Evolutionary conservation across 768 basidiomycete genomes (phyloP), one percentile per base, ranked within the genome.

Genomic region (Boletus rex-veris): DNA sequence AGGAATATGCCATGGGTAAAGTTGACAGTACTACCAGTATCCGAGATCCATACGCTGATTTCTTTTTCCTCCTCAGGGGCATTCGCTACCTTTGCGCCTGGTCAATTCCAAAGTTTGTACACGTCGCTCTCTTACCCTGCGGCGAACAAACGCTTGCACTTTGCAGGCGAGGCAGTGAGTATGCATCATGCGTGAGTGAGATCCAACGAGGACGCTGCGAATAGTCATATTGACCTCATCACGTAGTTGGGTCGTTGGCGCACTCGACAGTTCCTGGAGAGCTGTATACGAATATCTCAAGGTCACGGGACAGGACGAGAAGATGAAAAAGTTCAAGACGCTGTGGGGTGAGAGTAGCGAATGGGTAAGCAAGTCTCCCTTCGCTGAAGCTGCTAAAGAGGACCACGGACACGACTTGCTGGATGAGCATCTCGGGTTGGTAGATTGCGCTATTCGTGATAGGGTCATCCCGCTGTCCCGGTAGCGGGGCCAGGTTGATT

Each of bases 21-120:
- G 8, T 2, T 3, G 66, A 54, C 16, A 24, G 15, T n/a, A 9
- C 5, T 15, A 19, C 30, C 21, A 21, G 21, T 3, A 8, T 26
- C 35, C 12, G 7, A 12, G n/a, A 19, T 16, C 11, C 24, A 42
- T 12, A 8, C 0, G 3, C 37, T 36, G 39, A 52, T 8, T 0
- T 0, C 18, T 38, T 14, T 16, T 36, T 28, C 24, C 37, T 12
- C 37, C 37, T 37, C 45, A 75, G 75, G 76, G 49, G 71, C 72
- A 6, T 76, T 57, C 52, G 71, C 74, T 0, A 59, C 56, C 53
- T 77, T 76, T 43, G 70, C 68, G 5, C 75, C 76, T 8, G 74
- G 74, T 4, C 52, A 74, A 15, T 76, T 74, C 54, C 57, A 55
- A 16, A 50, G 65, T 26, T 28, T 71, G 19, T 77, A 73, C 53